Base-by-base conservation (phyloP, 2,329 filamentous ascomycete species). In the Septoria linicola region DNA sequence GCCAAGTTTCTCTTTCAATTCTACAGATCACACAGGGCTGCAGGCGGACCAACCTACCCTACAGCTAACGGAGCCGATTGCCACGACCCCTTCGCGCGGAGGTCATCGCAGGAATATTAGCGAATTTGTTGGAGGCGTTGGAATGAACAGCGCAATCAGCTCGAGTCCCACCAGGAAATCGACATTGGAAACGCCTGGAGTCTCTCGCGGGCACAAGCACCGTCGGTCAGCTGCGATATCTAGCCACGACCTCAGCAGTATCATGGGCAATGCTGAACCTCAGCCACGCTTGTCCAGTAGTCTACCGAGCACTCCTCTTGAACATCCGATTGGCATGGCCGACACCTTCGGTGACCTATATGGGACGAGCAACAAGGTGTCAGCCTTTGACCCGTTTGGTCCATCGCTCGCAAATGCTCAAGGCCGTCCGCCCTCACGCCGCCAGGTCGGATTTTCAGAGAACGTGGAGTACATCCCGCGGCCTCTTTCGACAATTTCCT, bases 181-280 rank as follows among this genome's bases (percentile, higher is more conserved):
- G 58, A 69, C 77, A 6, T 77, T 84, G 7, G 80, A 42, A 25
- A 21, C 27, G 35, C 53, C 42, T 45, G 47, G 3, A 17, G 19
- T 35, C 32, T 45, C 21, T 41, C 53, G 21, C 32, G 47, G 48
- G 6, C 89, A 95, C 70, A 82, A 81, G 14, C 91, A 96, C 67
- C 82, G 89, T 53, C 83, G 92, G 54, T 96, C 91, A 20, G 79
- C 73, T 54, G 87, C 89, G 3, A 84, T 96, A 43, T 96, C 90
- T 1, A 87, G 84, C 51, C 88, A 92, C 65, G 91, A 96, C 65
- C 72, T 96, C 17, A 82, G 83, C 8, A 75, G 80, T 32, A 84
- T 90, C 27, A 76, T 91, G 59, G 81, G 82, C 45, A 80, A 61
- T 2, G 27, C 58, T 3, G 64, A 67, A 23, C 36, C 57, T 11